Base-by-base conservation (phyloP, 106 monocot genomes). In the Allium cepa region DNA sequence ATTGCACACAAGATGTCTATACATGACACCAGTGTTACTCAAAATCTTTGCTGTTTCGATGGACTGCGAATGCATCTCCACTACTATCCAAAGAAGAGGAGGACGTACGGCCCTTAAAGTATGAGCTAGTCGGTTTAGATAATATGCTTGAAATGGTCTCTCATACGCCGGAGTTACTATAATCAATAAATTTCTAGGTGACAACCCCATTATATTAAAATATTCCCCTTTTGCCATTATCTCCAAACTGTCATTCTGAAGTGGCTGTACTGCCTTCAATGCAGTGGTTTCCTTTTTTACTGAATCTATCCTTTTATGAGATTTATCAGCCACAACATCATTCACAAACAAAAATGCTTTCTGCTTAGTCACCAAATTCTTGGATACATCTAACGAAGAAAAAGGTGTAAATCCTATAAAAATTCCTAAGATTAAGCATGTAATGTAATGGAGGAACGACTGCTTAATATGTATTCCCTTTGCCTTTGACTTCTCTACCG, bases 21-120 rank as follows among this genome's bases (percentile, higher is more conserved):
- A 87, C 87, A 91, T 84, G 58, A 87, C 66, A 53, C 90, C 90
- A 10, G 81, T 75, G 17, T 67, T 71, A 65, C 83, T 87, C 79
- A 91, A 73, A 45, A 87, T 71, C 49, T 63, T 73, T 60, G 84
- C 81, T 48, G 87, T 87, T 66, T 91, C 86, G 59, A 51, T 49
- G 17, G 87, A 91, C 65, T 84, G 86, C 46, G 66, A 63, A 11
- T 80, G 66, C 79, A 76, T 79, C 59, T 91, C 90, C 22, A 83
- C 90, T 22, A 90, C 86, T 72, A 90, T 81, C 90, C 90, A 90
- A 18, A 90, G 71, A 58, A 90, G 73, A 69, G 90, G 90, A 61
- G 80, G 76, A 11, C 68, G 81, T 8, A 86, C 85, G 66, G 62
- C 69, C 63, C 76, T 84, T 49, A 91, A 71, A 36, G 79, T 79